Conservation (phyloP, 257 asterid genomes). For the Echium plantagineum region DNA sequence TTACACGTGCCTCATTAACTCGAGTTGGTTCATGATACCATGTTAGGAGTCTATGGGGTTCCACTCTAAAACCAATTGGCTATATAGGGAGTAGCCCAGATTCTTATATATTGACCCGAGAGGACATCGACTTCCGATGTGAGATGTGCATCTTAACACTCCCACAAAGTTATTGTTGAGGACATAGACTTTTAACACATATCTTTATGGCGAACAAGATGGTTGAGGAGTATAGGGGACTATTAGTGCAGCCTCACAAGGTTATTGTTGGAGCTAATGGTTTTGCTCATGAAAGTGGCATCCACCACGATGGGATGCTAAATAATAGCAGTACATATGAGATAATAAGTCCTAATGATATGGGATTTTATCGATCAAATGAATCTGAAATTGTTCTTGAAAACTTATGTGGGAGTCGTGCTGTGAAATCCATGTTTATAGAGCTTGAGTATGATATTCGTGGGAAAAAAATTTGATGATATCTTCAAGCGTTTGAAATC, state of each 20-base stretch:
- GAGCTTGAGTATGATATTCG: constrained; percentile 94
- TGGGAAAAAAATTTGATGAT: constrained; percentile 75
- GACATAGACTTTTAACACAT: too few relatives aligned
- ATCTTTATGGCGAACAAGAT: constrained; percentile 88
- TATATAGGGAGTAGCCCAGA: too few relatives aligned
- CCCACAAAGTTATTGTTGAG: too few relatives aligned
- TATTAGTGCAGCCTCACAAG: constrained; percentile 90
- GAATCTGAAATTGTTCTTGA: constrained; percentile 97
- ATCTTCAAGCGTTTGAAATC: constrained; percentile 84
- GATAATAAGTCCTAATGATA: constrained; percentile 88
- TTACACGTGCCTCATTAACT: too few relatives aligned
- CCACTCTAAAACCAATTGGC: too few relatives aligned
- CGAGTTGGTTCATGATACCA: too few relatives aligned
- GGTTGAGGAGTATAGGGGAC: constrained; percentile 95
- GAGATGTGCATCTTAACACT: too few relatives aligned
- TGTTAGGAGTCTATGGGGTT: too few relatives aligned
- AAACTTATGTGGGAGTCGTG: constrained; percentile 91
- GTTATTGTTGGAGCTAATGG: constrained; percentile 99
- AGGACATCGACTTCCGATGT: too few relatives aligned
- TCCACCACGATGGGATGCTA: constrained; percentile 99
- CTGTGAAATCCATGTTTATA: constrained; percentile 75
- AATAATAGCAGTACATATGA: constrained; percentile 84
- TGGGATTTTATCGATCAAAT: constrained; percentile 76
- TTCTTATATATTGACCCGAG: too few relatives aligned
- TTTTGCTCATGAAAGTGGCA: constrained; percentile 99